A percentile compares a stretch with the other conserved stretches of the same genome.
phyloP scores from a whole-genome alignment of 805 yeast genomes.

The Ogataea pignaliae region DNA sequence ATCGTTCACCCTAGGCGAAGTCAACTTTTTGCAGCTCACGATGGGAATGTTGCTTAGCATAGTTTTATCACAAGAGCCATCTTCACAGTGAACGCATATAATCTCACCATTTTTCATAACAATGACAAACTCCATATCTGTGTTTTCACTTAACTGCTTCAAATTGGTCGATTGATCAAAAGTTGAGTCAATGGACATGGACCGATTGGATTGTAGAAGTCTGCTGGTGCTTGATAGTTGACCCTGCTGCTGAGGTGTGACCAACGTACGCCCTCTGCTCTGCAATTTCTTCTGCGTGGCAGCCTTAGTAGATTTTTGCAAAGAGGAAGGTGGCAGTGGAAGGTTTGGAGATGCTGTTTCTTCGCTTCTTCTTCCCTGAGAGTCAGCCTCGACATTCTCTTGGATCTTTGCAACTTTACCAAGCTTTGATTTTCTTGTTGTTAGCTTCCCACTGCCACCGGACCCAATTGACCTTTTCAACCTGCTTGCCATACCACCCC shows the following conservation, averaged over 20 bases:
- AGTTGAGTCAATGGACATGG: constrained; percentile 30
- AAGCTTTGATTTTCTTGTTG: constrained; percentile 13
- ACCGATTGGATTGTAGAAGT: constrained; percentile 9
- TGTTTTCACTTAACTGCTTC: constrained; percentile 24
- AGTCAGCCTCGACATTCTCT: constrained; percentile 1
- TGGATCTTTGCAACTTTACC: constrained; percentile 8
- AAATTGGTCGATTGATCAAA: constrained; percentile 26
- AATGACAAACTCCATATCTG: constrained; percentile 45
- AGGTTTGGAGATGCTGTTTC: neutral
- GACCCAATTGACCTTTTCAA: constrained; percentile 20
- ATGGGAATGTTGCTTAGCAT: constrained; percentile 32
- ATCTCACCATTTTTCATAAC: constrained; percentile 49
- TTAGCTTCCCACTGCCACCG: constrained; percentile 9
- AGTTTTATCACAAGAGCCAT: constrained; percentile 38
- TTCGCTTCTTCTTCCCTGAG: neutral
- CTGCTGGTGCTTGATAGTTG: neutral
- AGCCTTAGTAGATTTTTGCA: neutral
- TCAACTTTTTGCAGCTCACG: constrained; percentile 49
- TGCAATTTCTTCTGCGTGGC: neutral
- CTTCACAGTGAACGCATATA: constrained; percentile 43
- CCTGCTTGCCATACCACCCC: constrained; percentile 29
- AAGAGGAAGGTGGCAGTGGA: neutral
- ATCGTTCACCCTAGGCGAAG: constrained; percentile 73
- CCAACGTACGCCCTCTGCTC: neutral
- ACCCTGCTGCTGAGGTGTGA: constrained; percentile 6